Evolutionary conservation across 2,329 filamentous ascomycete genomes (phyloP).

Genomic region (Apiospora aurea): DNA sequence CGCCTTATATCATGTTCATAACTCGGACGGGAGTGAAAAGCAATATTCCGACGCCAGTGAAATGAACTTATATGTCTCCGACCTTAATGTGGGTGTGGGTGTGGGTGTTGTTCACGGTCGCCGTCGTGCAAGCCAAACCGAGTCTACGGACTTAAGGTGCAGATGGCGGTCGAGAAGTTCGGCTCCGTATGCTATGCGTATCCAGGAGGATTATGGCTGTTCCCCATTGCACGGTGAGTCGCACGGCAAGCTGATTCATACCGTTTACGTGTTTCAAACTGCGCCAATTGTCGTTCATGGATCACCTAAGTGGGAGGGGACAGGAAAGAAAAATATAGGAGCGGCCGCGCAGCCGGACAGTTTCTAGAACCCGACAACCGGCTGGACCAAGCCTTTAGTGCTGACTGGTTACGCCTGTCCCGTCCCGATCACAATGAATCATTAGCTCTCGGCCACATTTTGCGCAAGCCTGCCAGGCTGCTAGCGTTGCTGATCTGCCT

Average conservation of each 20-base stretch:
- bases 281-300: not conserved
- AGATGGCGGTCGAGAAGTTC: not conserved
- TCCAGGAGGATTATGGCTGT: not conserved
- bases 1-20: not conserved
- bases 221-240: not conserved
- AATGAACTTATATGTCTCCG: not conserved
- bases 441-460: not conserved
- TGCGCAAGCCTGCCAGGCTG: not conserved
- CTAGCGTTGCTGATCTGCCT: not conserved
- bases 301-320: not conserved
- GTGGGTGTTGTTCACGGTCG: not conserved
- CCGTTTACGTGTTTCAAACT: not conserved
- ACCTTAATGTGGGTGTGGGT: too few relatives aligned
- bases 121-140: not conserved
- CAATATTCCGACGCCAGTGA: not conserved
- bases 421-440: constrained; percentile 1
- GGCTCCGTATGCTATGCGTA: not conserved
- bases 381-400: not conserved
- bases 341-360: not conserved
- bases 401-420: not conserved
- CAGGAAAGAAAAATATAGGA: not conserved
- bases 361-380: not conserved
- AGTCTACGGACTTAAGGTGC: not conserved
- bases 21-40: not conserved
- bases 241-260: not conserved